phyloP scores from a whole-genome alignment of 2,329 filamentous ascomycete species.

The Fusarium robinianum region DNA sequence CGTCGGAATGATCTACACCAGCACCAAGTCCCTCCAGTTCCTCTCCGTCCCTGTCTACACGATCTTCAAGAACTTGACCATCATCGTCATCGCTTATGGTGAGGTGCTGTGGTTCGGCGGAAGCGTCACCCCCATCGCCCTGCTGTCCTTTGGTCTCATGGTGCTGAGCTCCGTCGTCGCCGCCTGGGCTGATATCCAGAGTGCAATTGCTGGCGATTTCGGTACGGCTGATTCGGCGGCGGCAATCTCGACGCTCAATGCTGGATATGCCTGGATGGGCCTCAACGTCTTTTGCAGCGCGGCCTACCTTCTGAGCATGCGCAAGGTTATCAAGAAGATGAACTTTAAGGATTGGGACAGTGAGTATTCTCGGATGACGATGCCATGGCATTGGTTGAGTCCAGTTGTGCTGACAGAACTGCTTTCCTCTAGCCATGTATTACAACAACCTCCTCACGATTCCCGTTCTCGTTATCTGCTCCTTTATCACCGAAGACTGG shows the following conservation, averaged over 20 bases:
- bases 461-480: constrained; percentile 82
- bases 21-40: constrained; percentile 92
- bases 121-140: constrained; percentile 80
- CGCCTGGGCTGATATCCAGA: constrained; percentile 95
- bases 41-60: constrained; percentile 98
- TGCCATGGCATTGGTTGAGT: constrained; percentile 1
- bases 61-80: constrained; percentile 99
- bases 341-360: constrained; percentile 99
- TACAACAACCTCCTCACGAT: constrained; percentile 99
- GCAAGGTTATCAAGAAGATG: constrained; percentile 98
- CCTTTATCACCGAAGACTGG: constrained; percentile 89
- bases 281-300: constrained; percentile 96
- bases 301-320: constrained; percentile 87
- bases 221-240: constrained; percentile 65
- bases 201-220: constrained; percentile 70
- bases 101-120: constrained; percentile 99
- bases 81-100: constrained; percentile 97
- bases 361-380: constrained; percentile 61
- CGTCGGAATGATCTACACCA: constrained; percentile 99
- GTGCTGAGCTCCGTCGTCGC: constrained; percentile 92
- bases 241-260: constrained; percentile 86
- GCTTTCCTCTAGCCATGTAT: constrained; percentile 81
- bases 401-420: constrained; percentile 37
- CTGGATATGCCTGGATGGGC: constrained; percentile 97
- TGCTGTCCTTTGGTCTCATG: constrained; percentile 96